A percentile compares a stretch with the other conserved stretches of the same genome.
Conservation (phyloP, 495 filamentous ascomycete species). For the Polyplosphaeria fusca region DNA sequence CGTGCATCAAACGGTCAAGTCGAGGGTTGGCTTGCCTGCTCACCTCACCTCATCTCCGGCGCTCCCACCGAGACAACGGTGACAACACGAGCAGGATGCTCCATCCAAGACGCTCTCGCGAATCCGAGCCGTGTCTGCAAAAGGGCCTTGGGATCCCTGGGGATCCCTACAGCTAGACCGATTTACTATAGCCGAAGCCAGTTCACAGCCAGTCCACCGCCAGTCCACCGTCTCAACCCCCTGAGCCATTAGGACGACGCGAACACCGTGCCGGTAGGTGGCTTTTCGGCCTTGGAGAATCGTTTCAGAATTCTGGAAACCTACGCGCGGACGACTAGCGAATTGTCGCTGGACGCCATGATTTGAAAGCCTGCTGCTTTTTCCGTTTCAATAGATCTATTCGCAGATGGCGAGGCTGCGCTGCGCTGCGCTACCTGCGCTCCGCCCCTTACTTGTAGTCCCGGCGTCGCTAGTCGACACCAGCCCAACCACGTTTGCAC, state of each 20-base stretch:
- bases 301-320: neutral
- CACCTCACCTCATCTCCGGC: neutral
- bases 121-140: neutral
- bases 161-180: neutral
- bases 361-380: slow-evolving; percentile 10
- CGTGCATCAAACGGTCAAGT: neutral
- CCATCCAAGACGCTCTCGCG: neutral
- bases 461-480: no score
- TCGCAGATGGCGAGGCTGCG: neutral
- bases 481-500: neutral
- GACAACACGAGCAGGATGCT: neutral
- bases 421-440: neutral
- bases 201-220: neutral
- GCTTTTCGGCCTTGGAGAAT: neutral
- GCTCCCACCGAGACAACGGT: neutral
- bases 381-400: slow-evolving; percentile 2
- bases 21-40: neutral
- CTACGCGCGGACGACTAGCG: neutral
- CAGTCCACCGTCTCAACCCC: neutral
- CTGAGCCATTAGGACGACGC: neutral
- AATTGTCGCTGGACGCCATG: neutral
- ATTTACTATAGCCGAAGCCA: neutral
- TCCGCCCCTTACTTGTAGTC: neutral
- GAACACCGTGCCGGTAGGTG: neutral
- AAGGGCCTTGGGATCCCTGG: neutral